A percentile compares a stretch with the other conserved stretches of the same genome.
Conservation (phyloP, 768 basidiomycete species). For the Lactarius hatsudake region DNA sequence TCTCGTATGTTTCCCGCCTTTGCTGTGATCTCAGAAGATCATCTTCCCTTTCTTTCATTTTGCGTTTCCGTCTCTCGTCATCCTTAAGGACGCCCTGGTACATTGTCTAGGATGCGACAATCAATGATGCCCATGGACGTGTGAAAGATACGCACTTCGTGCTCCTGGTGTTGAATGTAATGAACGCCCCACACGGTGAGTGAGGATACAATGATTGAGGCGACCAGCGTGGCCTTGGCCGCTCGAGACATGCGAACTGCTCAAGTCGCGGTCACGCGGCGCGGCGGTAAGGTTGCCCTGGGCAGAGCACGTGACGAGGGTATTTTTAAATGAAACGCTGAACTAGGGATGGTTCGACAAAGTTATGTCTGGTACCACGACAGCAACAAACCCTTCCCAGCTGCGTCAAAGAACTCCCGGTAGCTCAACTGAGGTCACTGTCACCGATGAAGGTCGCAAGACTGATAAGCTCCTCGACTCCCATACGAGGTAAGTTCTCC, state of each 20-base stretch:
- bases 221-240: conserved; percentile 73
- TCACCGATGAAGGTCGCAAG: conserved; percentile 71
- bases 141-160: conserved; percentile 54
- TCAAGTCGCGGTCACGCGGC: conserved; percentile 10
- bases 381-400: conserved; percentile 13
- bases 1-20: conserved; percentile 67
- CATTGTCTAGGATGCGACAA: conserved; percentile 60
- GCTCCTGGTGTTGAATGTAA: conserved; percentile 78
- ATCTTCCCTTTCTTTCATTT: conserved; percentile 63
- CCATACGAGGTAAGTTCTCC: conserved; percentile 38
- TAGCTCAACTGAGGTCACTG: conserved; percentile 35
- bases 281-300: too few relatives aligned
- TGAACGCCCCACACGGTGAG: conserved; percentile 89
- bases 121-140: neutral
- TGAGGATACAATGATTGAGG: conserved; percentile 59
- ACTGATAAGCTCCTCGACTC: conserved; percentile 63
- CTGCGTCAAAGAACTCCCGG: conserved; percentile 33
- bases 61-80: conserved; percentile 75
- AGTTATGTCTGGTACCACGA: conserved; percentile 25
- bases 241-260: conserved; percentile 50
- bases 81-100: conserved; percentile 87
- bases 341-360: neutral
- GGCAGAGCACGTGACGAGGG: neutral
- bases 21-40: conserved; percentile 58
- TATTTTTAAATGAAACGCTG: neutral